Base-by-base conservation (phyloP, 306 rosid genomes). In the Cyamopsis tetragonoloba region DNA sequence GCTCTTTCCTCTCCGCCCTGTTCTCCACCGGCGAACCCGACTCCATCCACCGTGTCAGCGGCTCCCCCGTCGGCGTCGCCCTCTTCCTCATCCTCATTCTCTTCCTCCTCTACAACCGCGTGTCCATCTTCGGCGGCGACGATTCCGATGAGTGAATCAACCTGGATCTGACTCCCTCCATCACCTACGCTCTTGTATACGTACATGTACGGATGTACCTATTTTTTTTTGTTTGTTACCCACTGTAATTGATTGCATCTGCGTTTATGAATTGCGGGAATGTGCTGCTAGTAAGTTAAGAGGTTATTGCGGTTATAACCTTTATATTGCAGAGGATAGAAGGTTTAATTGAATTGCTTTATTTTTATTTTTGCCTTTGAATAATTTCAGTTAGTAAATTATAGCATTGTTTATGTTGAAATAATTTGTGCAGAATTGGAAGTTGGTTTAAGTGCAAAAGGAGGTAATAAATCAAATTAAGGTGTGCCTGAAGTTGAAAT, bases 41-140 rank as follows among this genome's bases (percentile, higher is more conserved):
- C 42, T 27, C 90, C 78, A 88, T 90, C 49, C 99, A 88, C 78
- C 79, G 97, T 0, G 81, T 79, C 15, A 83, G 84, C 43, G 99
- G 99, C 7, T 90, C 99, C 0, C 97, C 99, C 3, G 61, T 88
- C 37, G 99, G 99, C 60, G 99, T 93, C 1, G 97, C 97, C 0
- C 81, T 93, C 34, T 22, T 93, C 44, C 93, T 90, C 35, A 0
- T 86, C 47, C 82, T 93, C 70, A 19, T 90, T 7, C 39, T 93
- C 20, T 37, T 93, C 54, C 97, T 93, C 7, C 68, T 93, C 22
- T 82, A 75, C 80, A 80, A 88, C 42, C 93, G 91, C 3, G 2
- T 85, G 1, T 86, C 99, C 22, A 73, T 93, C 84, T 93, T 93
- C 75, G 90, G 96, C 58, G 91, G 86, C 28, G 87, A 38, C 11